phyloP scores from a whole-genome alignment of 768 basidiomycete species.

The Omphalotus guepiniiformis region DNA sequence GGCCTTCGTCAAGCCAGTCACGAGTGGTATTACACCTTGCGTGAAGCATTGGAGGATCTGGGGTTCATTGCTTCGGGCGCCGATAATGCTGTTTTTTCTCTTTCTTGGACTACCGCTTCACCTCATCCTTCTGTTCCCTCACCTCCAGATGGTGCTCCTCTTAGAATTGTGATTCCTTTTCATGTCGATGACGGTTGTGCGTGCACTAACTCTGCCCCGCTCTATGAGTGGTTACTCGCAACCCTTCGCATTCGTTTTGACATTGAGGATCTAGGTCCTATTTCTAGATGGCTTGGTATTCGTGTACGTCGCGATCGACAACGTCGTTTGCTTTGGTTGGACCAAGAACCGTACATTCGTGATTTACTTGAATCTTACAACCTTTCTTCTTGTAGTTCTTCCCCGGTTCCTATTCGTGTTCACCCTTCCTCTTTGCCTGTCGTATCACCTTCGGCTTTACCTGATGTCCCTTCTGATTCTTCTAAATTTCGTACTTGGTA shows the following conservation, averaged over 20 bases:
- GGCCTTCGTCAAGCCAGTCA: neutral
- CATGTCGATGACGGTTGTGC: constrained; percentile 7
- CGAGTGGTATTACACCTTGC: neutral
- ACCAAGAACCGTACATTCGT: constrained; percentile 10
- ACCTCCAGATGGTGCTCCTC: neutral
- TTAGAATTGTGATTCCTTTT: neutral
- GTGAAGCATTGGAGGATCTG: neutral
- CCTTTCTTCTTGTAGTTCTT: neutral
- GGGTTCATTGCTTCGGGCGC: neutral
- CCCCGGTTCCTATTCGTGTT: neutral
- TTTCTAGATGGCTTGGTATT: constrained; percentile 13
- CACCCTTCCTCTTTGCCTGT: neutral
- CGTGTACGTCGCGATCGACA: constrained; percentile 12
- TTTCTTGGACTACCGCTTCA: neutral
- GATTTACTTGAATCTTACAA: neutral
- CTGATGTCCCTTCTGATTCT: neutral
- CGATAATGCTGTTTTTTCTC: constrained; percentile 4
- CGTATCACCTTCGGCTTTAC: neutral
- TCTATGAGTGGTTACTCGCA: constrained; percentile 2
- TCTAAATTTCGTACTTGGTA: too few relatives aligned
- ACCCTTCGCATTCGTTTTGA: constrained; percentile 10
- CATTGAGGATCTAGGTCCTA: constrained; percentile 9
- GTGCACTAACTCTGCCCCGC: neutral
- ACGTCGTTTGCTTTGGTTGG: constrained; percentile 2
- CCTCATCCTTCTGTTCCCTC: neutral